These are phyloP conservation scores for Aspergillus taichungensis DNA, from an alignment of 495 filamentous ascomycete species.

Conservation along the genomic window DNA sequence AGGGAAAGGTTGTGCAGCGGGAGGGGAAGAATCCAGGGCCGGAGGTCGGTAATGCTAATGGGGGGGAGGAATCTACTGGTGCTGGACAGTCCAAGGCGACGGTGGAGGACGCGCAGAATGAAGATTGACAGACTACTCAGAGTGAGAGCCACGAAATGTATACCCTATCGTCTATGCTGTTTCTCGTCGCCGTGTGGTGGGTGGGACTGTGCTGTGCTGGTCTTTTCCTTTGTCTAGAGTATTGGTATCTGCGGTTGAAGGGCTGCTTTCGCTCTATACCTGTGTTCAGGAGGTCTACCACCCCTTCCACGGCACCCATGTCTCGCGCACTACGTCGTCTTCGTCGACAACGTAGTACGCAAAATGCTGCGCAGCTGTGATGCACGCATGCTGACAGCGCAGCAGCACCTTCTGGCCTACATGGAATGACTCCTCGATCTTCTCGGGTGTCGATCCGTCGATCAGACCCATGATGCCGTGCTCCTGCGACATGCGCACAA, in stretches of 20 bases:
- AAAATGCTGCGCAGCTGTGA: conserved; percentile 18
- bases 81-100: conserved; percentile 1
- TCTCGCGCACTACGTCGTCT: conserved; percentile 18
- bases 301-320: conserved; percentile 26
- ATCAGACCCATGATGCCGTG: conserved; percentile 47
- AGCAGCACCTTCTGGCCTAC: conserved; percentile 22
- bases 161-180: too few species aligned
- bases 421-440: conserved; percentile 12
- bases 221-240: too few species aligned
- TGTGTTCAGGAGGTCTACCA: conserved; percentile 7
- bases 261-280: too few species aligned
- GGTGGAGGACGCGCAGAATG: conserved; percentile 5
- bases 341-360: conserved; percentile 21
- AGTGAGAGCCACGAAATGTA: too few species aligned
- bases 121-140: neutral
- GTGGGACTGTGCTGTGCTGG: too few species aligned
- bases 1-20: conserved; percentile 15
- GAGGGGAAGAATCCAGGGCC: conserved; percentile 3
- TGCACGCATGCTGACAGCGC: conserved; percentile 25
- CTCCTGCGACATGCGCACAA: conserved; percentile 56
- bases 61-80: neutral
- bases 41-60: neutral
- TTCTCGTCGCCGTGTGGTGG: too few species aligned
- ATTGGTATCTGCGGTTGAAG: too few species aligned
- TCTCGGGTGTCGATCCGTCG: conserved; percentile 1